These are phyloP conservation scores for Biscogniauxia mediterranea DNA, from an alignment of 2,329 filamentous ascomycete genomes.

Conservation along the genomic window DNA sequence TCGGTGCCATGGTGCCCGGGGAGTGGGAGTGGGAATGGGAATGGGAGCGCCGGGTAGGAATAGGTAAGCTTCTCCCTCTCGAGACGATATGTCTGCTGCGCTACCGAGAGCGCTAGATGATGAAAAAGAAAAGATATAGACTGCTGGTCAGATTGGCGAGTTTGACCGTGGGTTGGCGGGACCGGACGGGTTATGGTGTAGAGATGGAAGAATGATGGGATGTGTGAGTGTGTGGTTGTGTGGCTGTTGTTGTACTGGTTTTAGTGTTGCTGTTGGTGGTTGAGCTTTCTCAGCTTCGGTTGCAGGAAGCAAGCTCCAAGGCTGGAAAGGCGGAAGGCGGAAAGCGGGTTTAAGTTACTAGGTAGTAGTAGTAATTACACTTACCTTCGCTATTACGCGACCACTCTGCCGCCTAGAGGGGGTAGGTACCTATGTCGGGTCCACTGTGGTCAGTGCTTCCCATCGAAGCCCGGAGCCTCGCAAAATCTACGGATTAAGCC, in stretches of 20 bases:
- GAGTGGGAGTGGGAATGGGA: constrained; percentile 4
- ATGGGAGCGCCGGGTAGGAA: background rate
- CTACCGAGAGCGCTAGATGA: background rate
- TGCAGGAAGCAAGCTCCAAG: constrained; percentile 6
- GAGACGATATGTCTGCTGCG: background rate
- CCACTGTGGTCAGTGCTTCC: constrained; percentile 22
- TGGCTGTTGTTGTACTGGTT: too few relatives aligned
- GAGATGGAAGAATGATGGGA: background rate
- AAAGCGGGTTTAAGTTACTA: constrained; percentile 1
- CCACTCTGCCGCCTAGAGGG: constrained; percentile 29
- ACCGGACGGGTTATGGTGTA: too few relatives aligned
- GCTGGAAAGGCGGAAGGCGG: constrained; percentile 19
- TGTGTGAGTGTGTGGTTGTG: too few relatives aligned
- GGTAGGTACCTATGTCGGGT: too few relatives aligned
- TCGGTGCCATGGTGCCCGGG: constrained; percentile 76
- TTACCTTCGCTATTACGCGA: constrained; percentile 27
- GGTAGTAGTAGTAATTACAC: too few relatives aligned
- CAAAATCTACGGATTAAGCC: background rate
- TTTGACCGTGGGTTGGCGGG: background rate
- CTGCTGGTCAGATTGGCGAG: background rate
- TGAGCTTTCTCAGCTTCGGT: constrained; percentile 11
- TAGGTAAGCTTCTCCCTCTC: background rate
- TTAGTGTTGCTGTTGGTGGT: background rate
- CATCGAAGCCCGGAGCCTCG: background rate
- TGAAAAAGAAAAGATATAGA: background rate